A percentile compares a stretch with the other conserved stretches of the same genome.
These are phyloP conservation scores for Cytospora leucostoma DNA, from an alignment of 2,329 filamentous ascomycete genomes.

Conservation along the genomic window DNA sequence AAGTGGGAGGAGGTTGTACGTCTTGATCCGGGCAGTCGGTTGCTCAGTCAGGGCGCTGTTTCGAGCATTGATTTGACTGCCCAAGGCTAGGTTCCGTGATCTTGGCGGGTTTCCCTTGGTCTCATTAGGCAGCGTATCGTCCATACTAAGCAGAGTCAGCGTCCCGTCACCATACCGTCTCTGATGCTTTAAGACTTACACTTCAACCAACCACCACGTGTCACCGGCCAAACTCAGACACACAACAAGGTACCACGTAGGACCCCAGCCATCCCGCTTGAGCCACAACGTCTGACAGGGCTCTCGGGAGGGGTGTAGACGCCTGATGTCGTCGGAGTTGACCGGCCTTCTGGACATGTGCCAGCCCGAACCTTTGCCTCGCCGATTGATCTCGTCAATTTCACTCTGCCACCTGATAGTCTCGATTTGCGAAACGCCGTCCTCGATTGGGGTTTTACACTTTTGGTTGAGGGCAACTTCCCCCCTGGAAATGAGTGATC, in stretches of 20 bases:
- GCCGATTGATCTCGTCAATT: slow-evolving; percentile 61
- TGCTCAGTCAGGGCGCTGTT: slow-evolving; percentile 18
- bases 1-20: slow-evolving; percentile 24
- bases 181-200: slow-evolving; percentile 46
- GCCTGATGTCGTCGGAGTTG: slow-evolving; percentile 55
- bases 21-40: slow-evolving; percentile 39
- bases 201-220: slow-evolving; percentile 74
- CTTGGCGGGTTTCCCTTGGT: slow-evolving; percentile 6
- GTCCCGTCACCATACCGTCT: not conserved
- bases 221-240: slow-evolving; percentile 73
- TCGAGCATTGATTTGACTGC: slow-evolving; percentile 13
- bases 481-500: slow-evolving; percentile 56
- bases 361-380: slow-evolving; percentile 68
- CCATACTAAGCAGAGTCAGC: slow-evolving; percentile 14
- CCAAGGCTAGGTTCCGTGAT: not conserved
- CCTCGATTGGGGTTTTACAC: slow-evolving; percentile 55
- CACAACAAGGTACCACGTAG: slow-evolving; percentile 71
- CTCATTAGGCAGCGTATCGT: slow-evolving; percentile 8
- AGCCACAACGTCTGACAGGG: slow-evolving; percentile 69
- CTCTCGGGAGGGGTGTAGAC: slow-evolving; percentile 35
- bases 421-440: slow-evolving; percentile 60
- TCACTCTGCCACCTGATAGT: slow-evolving; percentile 62
- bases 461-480: slow-evolving; percentile 67
- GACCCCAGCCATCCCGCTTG: slow-evolving; percentile 68
- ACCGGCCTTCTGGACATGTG: slow-evolving; percentile 50